Evolutionary conservation across 2,329 filamentous ascomycete species (phyloP), one percentile per base, ranked within the genome.

Genomic region (Metarhizium robertsii): DNA sequence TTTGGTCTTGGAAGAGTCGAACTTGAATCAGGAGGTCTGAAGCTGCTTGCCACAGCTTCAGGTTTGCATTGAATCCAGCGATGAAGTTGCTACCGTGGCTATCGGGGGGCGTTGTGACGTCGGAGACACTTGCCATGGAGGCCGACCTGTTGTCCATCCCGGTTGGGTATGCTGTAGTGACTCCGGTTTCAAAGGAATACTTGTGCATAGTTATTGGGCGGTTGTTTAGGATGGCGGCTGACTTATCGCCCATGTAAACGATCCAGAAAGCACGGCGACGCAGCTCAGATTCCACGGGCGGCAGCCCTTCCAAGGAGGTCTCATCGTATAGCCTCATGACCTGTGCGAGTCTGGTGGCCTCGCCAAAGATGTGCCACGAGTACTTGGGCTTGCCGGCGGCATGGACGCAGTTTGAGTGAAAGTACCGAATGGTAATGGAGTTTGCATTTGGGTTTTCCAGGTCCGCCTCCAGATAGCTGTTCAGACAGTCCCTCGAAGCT

Each of bases 361-460:
- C 72, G 1, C 73, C 73, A 58, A 76, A 73, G 1, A 75, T 72
- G 50, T 75, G 71, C 72, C 73, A 75, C 4, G 73, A 75, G 20
- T 72, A 68, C 30, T 71, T 68, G 4, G 72, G 71, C 45, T 72
- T 74, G 0, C 73, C 74, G 0, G 70, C 64, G 1, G 72, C 72
- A 50, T 76, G 74, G 2, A 76, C 60, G 46, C 73, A 74, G 54
- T 74, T 75, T 14, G 74, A 75, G 52, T 76, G 74, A 29, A 75
- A 73, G 53, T 75, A 74, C 4, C 74, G 69, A 18, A 75, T 73
- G 2, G 69, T 66, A 30, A 76, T 66, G 3, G 74, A 76, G 50
- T 69, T 73, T 1, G 72, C 71, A 52, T 67, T 71, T 0, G 74
- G 74, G 11, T 63, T 67, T 50, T 75, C 72, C 0, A 76, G 62